A percentile compares a stretch with the other conserved stretches of the same genome.
Conservation (phyloP, 2,329 filamentous ascomycete genomes). For the Calonectria ilicicola region DNA sequence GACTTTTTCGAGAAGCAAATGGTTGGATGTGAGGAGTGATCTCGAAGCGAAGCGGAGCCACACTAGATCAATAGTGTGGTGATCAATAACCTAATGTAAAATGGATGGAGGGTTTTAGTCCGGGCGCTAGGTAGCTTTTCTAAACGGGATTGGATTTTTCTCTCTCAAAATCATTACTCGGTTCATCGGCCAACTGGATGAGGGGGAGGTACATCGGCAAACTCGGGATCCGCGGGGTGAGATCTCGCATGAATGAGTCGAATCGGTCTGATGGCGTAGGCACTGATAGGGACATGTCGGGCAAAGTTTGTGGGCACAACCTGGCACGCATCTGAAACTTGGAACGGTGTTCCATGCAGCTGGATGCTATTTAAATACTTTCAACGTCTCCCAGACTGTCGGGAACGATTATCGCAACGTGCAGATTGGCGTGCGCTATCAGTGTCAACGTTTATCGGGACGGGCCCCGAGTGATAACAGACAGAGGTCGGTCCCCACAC, state of each 20-base stretch:
- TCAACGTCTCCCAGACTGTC: neutral
- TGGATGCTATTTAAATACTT: neutral
- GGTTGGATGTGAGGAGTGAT: neutral
- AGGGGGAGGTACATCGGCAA: neutral
- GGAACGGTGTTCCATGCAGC: neutral
- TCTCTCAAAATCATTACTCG: neutral
- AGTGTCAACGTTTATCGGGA: neutral
- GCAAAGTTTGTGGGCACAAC: too few relatives aligned
- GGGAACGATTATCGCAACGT: neutral
- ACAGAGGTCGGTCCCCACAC: neutral
- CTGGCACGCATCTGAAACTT: neutral
- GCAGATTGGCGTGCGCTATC: neutral
- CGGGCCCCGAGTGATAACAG: too few relatives aligned
- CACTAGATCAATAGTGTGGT: neutral
- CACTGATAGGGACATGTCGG: neutral
- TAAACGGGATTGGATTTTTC: neutral
- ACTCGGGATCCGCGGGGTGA: neutral
- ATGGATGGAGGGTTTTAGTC: neutral
- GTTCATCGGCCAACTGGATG: neutral
- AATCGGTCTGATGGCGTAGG: neutral
- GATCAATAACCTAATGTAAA: neutral
- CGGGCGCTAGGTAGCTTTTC: neutral
- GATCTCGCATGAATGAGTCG: neutral
- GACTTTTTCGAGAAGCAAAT: neutral
- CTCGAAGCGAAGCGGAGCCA: neutral